A percentile compares a stretch with the other conserved stretches of the same genome.
phyloP scores from a whole-genome alignment of 139 green algal species.

The Raphidocelis subcapitata region DNA sequence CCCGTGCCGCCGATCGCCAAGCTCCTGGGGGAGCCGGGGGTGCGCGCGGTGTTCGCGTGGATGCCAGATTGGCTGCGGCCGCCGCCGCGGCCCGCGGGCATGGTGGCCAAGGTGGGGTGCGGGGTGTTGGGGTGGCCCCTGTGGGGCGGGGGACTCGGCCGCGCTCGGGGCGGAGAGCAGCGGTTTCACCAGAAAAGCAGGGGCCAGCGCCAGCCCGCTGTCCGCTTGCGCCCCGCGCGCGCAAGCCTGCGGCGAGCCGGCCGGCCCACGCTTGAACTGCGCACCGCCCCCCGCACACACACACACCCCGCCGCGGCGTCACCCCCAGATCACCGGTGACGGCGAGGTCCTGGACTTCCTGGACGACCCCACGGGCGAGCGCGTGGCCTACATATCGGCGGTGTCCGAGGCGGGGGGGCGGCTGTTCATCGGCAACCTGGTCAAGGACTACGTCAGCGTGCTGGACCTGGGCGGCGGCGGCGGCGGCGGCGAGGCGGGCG shows the following conservation, averaged over 20 bases:
- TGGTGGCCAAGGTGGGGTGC: constrained; percentile 34
- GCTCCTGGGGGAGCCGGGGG: constrained; percentile 17
- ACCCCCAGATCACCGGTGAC: constrained; percentile 20
- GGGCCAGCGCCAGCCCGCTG: no score
- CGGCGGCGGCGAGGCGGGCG: no score
- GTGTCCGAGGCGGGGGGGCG: constrained; percentile 32
- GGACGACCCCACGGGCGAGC: constrained; percentile 39
- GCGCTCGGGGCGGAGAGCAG: no score
- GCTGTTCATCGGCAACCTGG: constrained; percentile 56
- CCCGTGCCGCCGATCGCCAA: constrained; percentile 28
- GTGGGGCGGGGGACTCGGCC: no score
- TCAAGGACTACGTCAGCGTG: constrained; percentile 40
- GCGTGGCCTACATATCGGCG: constrained; percentile 32
- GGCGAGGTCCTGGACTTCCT: constrained; percentile 37
- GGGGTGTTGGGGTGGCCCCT: no score
- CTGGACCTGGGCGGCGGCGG: constrained; percentile 7
- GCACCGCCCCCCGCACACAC: no score
- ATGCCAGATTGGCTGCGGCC: constrained; percentile 29
- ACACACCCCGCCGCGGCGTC: no score
- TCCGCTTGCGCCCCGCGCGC: no score
- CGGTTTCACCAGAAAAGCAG: no score
- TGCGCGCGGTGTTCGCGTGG: constrained; percentile 31
- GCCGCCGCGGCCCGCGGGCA: constrained; percentile 33
- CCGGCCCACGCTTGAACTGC: no score
- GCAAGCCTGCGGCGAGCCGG: no score